Conservation (phyloP, 441 rosid genomes). For the Isatis lusitanica region DNA sequence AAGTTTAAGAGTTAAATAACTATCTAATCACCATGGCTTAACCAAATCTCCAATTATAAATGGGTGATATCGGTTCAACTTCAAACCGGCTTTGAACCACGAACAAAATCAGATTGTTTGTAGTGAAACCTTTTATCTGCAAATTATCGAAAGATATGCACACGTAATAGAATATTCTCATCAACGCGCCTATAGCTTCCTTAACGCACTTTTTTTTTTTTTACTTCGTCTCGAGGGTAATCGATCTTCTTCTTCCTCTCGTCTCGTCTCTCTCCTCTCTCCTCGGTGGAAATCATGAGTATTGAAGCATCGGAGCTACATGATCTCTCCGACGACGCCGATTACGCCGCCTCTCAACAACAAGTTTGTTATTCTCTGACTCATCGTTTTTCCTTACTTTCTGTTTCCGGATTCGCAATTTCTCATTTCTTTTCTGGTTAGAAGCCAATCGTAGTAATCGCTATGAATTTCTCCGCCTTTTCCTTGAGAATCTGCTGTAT, state of each 20-base stretch:
- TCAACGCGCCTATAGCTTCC: constrained; percentile 26
- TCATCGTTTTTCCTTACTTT: neutral
- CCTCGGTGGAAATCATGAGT: constrained; percentile 26
- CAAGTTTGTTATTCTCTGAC: constrained; percentile 48
- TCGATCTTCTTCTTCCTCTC: constrained; percentile 10
- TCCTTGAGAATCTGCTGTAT: neutral
- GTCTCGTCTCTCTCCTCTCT: constrained; percentile 4
- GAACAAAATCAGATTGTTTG: too few relatives aligned
- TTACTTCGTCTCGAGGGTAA: constrained; percentile 43
- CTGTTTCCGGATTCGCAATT: neutral
- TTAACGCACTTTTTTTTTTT: neutral
- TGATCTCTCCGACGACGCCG: constrained; percentile 96
- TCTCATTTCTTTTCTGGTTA: neutral
- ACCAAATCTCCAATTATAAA: too few relatives aligned
- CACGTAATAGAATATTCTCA: constrained; percentile 31
- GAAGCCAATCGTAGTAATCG: neutral
- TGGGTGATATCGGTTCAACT: too few relatives aligned
- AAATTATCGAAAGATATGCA: neutral
- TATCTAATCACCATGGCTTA: too few relatives aligned
- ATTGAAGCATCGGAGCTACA: constrained; percentile 82
- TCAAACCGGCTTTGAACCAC: too few relatives aligned
- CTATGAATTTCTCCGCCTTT: neutral
- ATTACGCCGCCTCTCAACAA: constrained; percentile 86
- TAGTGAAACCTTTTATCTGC: too few relatives aligned
- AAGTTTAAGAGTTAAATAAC: too few relatives aligned